Evolutionary conservation across 2,329 filamentous ascomycete species (phyloP).

Genomic region (Aspergillus novoparasiticus): DNA sequence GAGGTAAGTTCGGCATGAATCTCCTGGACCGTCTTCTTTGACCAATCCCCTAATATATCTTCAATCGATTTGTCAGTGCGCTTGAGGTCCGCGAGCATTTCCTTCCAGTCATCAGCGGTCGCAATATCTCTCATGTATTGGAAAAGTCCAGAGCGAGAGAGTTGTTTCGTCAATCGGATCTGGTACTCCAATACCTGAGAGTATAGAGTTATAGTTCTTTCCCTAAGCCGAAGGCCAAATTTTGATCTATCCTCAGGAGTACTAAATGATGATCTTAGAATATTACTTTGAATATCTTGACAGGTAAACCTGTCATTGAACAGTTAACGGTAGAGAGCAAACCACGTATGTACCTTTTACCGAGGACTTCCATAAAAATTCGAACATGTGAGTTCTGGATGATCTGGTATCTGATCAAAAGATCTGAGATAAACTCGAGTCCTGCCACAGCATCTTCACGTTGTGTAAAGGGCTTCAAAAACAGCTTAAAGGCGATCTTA

Average conservation of each 20-base stretch:
- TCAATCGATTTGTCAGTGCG: not conserved
- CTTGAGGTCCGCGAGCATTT: not conserved
- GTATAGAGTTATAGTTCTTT: not conserved
- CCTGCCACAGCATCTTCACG: conserved; percentile 12
- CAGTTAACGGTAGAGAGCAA: not conserved
- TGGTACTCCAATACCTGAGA: not conserved
- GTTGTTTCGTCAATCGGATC: not conserved
- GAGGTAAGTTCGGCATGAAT: not conserved
- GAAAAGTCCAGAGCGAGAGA: not conserved
- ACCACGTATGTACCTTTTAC: not conserved
- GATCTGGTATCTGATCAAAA: not conserved
- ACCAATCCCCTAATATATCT: not conserved
- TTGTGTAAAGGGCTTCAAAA: conserved; percentile 10
- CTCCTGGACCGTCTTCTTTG: not conserved
- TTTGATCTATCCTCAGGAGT: not conserved
- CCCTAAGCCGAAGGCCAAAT: not conserved
- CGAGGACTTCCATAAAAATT: not conserved
- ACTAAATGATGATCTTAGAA: not conserved
- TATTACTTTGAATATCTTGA: not conserved
- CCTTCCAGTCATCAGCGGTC: conserved; percentile 5
- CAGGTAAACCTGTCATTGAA: not conserved
- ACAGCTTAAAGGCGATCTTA: not conserved
- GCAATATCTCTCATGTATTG: not conserved
- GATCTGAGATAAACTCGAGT: not conserved
- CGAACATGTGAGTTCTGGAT: not conserved